Evolutionary conservation across 176 grass and related monocot genomes (phyloP).

Genomic region (Aegilops longissima): DNA sequence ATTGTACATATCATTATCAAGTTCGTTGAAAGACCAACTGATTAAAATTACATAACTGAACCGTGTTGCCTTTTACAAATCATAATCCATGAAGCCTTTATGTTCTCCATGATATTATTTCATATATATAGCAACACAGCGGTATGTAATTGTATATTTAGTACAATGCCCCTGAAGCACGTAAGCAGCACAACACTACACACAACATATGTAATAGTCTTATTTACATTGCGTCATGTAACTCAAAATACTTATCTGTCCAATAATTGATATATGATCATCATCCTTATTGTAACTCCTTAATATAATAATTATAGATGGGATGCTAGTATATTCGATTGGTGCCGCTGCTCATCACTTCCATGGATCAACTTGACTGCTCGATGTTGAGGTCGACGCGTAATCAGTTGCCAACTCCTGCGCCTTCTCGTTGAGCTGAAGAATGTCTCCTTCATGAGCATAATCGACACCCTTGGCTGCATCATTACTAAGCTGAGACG

Average conservation of each 20-base stretch:
- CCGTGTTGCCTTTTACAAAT: constrained; percentile 33
- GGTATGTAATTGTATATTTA: constrained; percentile 32
- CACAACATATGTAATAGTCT: constrained; percentile 24
- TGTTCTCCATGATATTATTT: constrained; percentile 45
- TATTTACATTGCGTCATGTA: constrained; percentile 42
- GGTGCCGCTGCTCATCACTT: constrained; percentile 50
- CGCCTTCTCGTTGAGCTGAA: constrained; percentile 60
- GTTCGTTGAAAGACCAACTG: neutral
- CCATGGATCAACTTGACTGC: constrained; percentile 91
- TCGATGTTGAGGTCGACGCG: constrained; percentile 75
- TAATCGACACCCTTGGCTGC: constrained; percentile 54
- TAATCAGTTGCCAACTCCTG: constrained; percentile 63
- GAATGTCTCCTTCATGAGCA: constrained; percentile 48
- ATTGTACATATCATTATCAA: neutral
- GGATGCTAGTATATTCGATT: constrained; percentile 32
- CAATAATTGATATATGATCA: constrained; percentile 39
- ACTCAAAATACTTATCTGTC: constrained; percentile 44
- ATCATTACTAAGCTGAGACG: constrained; percentile 87
- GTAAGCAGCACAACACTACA: constrained; percentile 32
- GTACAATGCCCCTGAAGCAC: constrained; percentile 28
- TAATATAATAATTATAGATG: constrained; percentile 35
- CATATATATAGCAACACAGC: constrained; percentile 20
- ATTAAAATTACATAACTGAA: constrained; percentile 20
- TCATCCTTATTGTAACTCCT: constrained; percentile 42
- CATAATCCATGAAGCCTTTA: constrained; percentile 25